Percentiles rank a stretch among this genome's conserved stretches.
Conservation (phyloP, 2,329 filamentous ascomycete species). For the Gremmenia infestans region DNA sequence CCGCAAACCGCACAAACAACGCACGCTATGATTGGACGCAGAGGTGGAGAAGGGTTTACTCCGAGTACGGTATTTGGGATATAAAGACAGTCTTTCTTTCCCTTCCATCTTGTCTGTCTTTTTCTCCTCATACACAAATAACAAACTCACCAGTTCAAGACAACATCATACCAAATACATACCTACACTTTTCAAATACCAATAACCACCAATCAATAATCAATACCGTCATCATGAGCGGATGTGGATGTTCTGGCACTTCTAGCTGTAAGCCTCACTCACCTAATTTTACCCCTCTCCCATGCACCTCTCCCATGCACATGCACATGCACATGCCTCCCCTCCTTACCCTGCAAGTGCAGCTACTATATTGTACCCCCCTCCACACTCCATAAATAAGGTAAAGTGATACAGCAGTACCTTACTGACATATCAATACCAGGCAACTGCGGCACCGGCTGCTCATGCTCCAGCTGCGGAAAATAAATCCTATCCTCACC, state of each 20-base stretch:
- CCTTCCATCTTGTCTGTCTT: background rate
- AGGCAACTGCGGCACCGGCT: slow-evolving; percentile 27
- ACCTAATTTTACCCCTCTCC: background rate
- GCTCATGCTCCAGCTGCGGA: slow-evolving; percentile 34
- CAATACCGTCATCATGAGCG: slow-evolving; percentile 27
- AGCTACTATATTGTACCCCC: background rate
- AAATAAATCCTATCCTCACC: slow-evolving; percentile 26
- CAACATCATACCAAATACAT: background rate
- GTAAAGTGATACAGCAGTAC: background rate
- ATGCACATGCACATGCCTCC: background rate
- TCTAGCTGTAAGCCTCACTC: slow-evolving; percentile 30
- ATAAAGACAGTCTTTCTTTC: slow-evolving; percentile 2
- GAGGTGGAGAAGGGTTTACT: too few relatives aligned
- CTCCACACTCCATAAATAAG: background rate
- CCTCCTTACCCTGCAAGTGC: background rate
- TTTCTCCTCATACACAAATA: too few relatives aligned
- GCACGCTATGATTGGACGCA: too few relatives aligned
- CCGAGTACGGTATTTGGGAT: background rate
- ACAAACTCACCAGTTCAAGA: too few relatives aligned
- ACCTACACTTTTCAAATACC: background rate
- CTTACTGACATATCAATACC: background rate
- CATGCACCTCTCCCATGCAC: too few relatives aligned
- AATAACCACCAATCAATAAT: slow-evolving; percentile 16
- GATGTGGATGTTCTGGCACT: slow-evolving; percentile 34
- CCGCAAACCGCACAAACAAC: too few relatives aligned